phyloP scores from a whole-genome alignment of 1,284 basidiomycete genomes.

The Ganoderma sinense region DNA sequence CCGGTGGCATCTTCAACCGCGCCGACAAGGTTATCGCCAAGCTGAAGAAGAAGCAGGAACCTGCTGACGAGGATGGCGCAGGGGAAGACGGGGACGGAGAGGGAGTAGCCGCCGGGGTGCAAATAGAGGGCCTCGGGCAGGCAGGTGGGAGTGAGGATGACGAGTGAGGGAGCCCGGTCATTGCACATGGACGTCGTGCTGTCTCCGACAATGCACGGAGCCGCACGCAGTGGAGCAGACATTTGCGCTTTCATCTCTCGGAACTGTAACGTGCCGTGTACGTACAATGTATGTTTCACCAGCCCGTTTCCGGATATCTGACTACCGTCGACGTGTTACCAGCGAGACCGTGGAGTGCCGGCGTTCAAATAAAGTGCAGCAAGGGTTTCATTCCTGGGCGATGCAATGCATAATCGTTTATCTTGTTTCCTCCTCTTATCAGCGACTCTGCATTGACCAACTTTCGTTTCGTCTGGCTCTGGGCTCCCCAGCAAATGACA shows the following conservation, averaged over 20 bases:
- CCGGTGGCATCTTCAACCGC: conserved; percentile 94
- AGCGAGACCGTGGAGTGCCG: neutral
- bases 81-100: conserved; percentile 44
- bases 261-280: conserved; percentile 15
- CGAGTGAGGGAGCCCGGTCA: conserved; percentile 10
- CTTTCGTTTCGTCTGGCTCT: neutral
- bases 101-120: conserved; percentile 47
- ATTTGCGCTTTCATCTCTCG: neutral
- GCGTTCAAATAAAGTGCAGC: neutral
- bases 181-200: neutral
- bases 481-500: neutral
- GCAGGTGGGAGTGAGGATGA: conserved; percentile 44
- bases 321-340: conserved; percentile 5
- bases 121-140: conserved; percentile 69
- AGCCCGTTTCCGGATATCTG: conserved; percentile 4
- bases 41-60: conserved; percentile 68
- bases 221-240: neutral
- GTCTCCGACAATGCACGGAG: neutral
- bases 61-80: conserved; percentile 52
- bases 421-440: neutral
- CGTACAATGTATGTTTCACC: conserved; percentile 27
- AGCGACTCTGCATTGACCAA: neutral
- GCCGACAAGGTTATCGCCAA: conserved; percentile 86
- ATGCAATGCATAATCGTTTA: neutral
- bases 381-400: neutral